A percentile compares a stretch with the other conserved stretches of the same genome.
These are phyloP conservation scores for Biancaea sappan DNA, from an alignment of 306 rosid species.

Conservation along the genomic window DNA sequence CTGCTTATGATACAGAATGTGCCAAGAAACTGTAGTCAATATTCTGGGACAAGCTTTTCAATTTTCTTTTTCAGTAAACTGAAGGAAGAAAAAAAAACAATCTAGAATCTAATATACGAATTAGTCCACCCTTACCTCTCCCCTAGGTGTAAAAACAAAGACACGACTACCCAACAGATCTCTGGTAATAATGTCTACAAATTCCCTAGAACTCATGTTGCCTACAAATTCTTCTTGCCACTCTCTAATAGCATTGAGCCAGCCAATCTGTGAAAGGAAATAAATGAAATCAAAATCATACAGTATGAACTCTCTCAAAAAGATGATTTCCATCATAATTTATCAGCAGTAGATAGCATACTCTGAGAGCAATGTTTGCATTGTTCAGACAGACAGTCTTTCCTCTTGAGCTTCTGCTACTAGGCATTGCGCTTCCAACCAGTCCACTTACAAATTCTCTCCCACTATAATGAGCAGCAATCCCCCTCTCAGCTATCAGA, in stretches of 20 bases:
- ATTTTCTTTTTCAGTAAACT: conserved; percentile 8
- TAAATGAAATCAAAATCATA: conserved; percentile 43
- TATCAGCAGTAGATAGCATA: conserved; percentile 43
- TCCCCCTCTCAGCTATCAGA: conserved; percentile 98
- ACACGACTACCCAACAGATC: conserved; percentile 95
- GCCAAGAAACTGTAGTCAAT: conserved; percentile 29
- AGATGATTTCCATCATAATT: conserved; percentile 33
- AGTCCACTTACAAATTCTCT: conserved; percentile 66
- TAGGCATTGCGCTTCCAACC: conserved; percentile 68
- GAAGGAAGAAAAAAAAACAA: conserved; percentile 7
- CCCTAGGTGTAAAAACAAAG: conserved; percentile 97
- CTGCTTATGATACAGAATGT: conserved; percentile 45
- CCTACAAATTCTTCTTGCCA: conserved; percentile 99
- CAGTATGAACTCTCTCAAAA: conserved; percentile 33
- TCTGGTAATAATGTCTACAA: conserved; percentile 93
- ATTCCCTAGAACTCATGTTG: conserved; percentile 99
- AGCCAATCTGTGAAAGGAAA: conserved; percentile 78
- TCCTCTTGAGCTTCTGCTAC: conserved; percentile 76
- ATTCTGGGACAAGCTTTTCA: conserved; percentile 17
- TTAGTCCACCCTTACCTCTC: conserved; percentile 72
- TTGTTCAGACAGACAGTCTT: conserved; percentile 86
- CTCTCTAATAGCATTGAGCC: conserved; percentile 99
- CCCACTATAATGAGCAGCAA: conserved; percentile 98
- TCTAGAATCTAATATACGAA: conserved; percentile 10
- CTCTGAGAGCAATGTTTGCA: conserved; percentile 98